Evolutionary conservation across 139 green algal genomes (phyloP).

Genomic region (Zygnema cylindricum): DNA sequence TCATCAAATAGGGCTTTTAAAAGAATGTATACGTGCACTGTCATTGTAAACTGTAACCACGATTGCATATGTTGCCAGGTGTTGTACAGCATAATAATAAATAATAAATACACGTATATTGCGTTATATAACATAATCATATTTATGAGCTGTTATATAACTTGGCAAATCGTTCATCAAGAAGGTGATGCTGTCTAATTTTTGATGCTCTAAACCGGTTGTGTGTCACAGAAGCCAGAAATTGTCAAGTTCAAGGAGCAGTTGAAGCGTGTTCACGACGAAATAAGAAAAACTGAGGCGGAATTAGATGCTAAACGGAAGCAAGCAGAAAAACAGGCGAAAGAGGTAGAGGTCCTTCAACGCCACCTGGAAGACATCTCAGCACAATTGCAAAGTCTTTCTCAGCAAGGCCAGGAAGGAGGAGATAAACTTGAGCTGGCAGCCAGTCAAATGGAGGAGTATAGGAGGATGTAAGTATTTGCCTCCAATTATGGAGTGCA

Average conservation of each 20-base stretch:
- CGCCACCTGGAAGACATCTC: slow-evolving; percentile 37
- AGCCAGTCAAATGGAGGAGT: slow-evolving; percentile 52
- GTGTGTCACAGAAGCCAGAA: slow-evolving; percentile 43
- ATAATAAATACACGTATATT: no score
- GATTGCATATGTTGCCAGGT: no score
- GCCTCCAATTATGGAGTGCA: no score
- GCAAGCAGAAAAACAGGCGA: slow-evolving; percentile 39
- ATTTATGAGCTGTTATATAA: no score
- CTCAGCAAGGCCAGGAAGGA: slow-evolving; percentile 39
- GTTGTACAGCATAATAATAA: no score
- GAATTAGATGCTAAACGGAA: slow-evolving; percentile 9
- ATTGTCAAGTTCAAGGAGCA: slow-evolving; percentile 59
- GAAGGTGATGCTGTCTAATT: no score
- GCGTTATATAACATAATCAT: no score
- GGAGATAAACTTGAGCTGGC: slow-evolving; percentile 53
- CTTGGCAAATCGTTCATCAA: no score
- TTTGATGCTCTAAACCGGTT: slow-evolving; percentile 5
- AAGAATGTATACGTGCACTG: no score
- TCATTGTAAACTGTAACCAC: no score
- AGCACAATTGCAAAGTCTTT: slow-evolving; percentile 27
- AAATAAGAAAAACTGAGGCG: slow-evolving; percentile 9
- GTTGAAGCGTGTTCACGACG: slow-evolving; percentile 34
- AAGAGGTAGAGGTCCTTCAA: slow-evolving; percentile 30
- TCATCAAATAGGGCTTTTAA: no score
- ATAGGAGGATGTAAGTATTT: slow-evolving; percentile 53